Percentiles rank a stretch among this genome's conserved stretches.
Evolutionary conservation across 78 protist genomes (phyloP).

Genomic region (Capsaspora owczarzaki): DNA sequence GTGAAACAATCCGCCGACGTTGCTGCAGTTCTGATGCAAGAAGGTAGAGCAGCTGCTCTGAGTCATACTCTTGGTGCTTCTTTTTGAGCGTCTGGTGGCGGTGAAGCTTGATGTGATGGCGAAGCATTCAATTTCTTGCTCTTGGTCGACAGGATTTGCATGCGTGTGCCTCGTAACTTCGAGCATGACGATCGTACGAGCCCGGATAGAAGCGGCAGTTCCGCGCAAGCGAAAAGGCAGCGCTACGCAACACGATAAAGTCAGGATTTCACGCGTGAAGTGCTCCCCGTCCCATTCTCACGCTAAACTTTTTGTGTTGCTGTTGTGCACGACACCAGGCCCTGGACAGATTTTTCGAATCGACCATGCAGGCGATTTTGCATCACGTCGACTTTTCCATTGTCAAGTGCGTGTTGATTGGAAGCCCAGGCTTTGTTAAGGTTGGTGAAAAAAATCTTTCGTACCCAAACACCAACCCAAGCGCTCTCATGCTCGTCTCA

Average conservation of each 20-base stretch:
- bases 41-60: neutral
- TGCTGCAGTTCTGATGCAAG: slow-evolving; percentile 53
- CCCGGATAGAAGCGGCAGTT: slow-evolving; percentile 41
- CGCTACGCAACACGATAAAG: neutral
- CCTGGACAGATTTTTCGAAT: slow-evolving; percentile 44
- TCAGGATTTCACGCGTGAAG: neutral
- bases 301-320: neutral
- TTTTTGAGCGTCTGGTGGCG: neutral
- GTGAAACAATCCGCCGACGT: slow-evolving; percentile 61
- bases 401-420: slow-evolving; percentile 76
- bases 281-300: neutral
- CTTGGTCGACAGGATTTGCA: slow-evolving; percentile 48
- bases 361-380: slow-evolving; percentile 50
- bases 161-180: slow-evolving; percentile 67
- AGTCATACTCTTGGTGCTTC: neutral
- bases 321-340: slow-evolving; percentile 11
- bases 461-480: too few relatives aligned
- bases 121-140: neutral
- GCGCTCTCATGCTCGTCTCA: too few relatives aligned
- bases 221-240: slow-evolving; percentile 40
- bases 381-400: slow-evolving; percentile 62
- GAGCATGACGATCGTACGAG: slow-evolving; percentile 64
- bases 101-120: neutral
- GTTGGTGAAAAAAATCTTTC: neutral
- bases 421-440: slow-evolving; percentile 63